Conservation (phyloP, 2,329 filamentous ascomycete species). For the Leptographium galeiforme region DNA sequence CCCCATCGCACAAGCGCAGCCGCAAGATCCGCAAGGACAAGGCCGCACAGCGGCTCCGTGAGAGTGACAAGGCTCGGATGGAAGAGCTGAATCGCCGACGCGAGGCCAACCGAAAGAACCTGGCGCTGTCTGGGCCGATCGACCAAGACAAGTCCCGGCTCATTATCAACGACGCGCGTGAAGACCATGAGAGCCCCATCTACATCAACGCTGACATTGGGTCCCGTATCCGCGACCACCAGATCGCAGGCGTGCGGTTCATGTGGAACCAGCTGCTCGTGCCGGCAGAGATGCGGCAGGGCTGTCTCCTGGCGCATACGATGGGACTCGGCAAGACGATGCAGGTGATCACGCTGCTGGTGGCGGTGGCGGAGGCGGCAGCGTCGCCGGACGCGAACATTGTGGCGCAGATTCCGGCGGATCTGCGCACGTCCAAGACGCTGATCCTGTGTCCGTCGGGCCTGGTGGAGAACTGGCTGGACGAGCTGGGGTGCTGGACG, state of each 20-base stretch:
- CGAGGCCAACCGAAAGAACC: conserved; percentile 29
- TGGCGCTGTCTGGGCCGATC: conserved; percentile 28
- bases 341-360: conserved; percentile 75
- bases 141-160: conserved; percentile 34
- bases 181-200: conserved; percentile 45
- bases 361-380: conserved; percentile 56
- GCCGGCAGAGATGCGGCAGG: conserved; percentile 45
- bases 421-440: conserved; percentile 48
- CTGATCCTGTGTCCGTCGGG: conserved; percentile 65
- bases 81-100: conserved; percentile 40
- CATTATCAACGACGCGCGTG: conserved; percentile 55
- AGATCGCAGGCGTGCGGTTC: conserved; percentile 70
- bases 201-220: conserved; percentile 54
- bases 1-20: conserved; percentile 29
- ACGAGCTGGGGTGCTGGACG: conserved; percentile 63
- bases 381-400: conserved; percentile 43
- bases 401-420: conserved; percentile 51
- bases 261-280: conserved; percentile 75
- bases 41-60: conserved; percentile 38
- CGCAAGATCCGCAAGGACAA: conserved; percentile 34
- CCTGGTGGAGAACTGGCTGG: conserved; percentile 69
- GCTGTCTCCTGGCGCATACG: conserved; percentile 73
- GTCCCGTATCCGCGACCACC: conserved; percentile 59
- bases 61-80: conserved; percentile 38
- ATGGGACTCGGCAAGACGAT: conserved; percentile 93